Base-by-base conservation (phyloP, 495 filamentous ascomycete genomes). In the Podospora comata region DNA sequence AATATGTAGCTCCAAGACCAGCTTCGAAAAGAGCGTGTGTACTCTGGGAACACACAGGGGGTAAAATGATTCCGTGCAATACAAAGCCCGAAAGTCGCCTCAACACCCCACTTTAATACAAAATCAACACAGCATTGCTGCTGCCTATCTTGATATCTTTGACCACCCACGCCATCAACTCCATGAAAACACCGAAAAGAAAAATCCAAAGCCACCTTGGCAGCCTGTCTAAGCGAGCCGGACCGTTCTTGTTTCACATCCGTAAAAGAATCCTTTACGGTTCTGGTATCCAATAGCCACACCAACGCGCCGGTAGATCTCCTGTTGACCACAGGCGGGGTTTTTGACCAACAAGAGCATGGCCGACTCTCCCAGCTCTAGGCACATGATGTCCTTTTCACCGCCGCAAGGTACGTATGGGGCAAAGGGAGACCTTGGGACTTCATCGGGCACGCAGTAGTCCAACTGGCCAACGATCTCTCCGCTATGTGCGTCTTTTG, bases 391-490 rank as follows among this genome's bases (percentile, higher is more conserved):
- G 16, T 75, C 72, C 16, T 64, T 72, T 64, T 77, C 75, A 4
- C 53, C 65, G 15, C 74, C 75, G 7, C 71, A 73, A 3, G 57
- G 68, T 13, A 77, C 53, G n/a, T 60, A 70, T 13, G 65, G 65
- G 7, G 65, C 28, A 61, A 48, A 9, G 32, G 58, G 2, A 44
- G 39, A 5, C 13, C n/a, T 57, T 39, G 30, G 20, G 26, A 54
- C 58, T 9, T 62, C 57, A 13, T 65, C 65, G 4, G 66, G 66
- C 5, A 58, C 19, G 4, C 73, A 26, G 27, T 77, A 77, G 57
- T 77, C 75, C 18, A 77, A 66, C 64, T 76, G 75, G 23, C 71
- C 75, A 19, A 77, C 72, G 0, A 77, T 65, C 54, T 77, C 75
- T 3, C 74, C 75, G 30, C 67, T 65, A 34, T 77, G 75, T 3